A percentile compares a stretch with the other conserved stretches of the same genome.
These are phyloP conservation scores for Cenococcum geophilum DNA, from an alignment of 495 filamentous ascomycete species.

Conservation along the genomic window DNA sequence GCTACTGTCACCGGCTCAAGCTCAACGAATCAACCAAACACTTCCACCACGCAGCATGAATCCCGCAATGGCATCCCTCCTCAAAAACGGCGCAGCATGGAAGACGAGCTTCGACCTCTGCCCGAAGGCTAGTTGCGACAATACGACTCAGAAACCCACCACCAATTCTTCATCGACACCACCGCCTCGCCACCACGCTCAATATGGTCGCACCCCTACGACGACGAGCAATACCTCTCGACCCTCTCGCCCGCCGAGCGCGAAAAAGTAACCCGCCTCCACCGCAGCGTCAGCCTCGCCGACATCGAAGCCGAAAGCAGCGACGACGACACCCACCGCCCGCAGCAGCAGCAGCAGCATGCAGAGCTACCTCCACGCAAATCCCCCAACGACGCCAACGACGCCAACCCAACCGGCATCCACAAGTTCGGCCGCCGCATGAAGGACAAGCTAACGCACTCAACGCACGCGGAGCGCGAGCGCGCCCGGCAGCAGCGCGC, in stretches of 20 bases:
- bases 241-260: constrained; percentile 39
- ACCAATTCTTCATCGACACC: constrained; percentile 51
- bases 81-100: constrained; percentile 43
- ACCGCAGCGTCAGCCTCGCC: constrained; percentile 35
- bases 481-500: constrained; percentile 36
- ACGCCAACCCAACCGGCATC: constrained; percentile 23
- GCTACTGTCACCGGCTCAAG: background rate
- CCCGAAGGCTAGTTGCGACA: constrained; percentile 44
- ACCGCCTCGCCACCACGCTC: constrained; percentile 42
- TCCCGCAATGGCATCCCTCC: constrained; percentile 43
- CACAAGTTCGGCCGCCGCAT: constrained; percentile 43
- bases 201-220: constrained; percentile 50
- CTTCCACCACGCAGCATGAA: background rate
- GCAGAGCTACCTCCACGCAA: constrained; percentile 3
- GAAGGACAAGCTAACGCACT: constrained; percentile 45
- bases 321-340: constrained; percentile 39
- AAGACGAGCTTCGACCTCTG: constrained; percentile 44
- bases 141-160: constrained; percentile 41
- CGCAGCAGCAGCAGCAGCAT: too few species aligned
- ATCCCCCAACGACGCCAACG: constrained; percentile 15
- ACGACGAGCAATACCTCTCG: constrained; percentile 44
- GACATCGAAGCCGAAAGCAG: constrained; percentile 43
- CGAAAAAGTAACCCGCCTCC: constrained; percentile 35
- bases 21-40: background rate
- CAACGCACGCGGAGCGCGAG: constrained; percentile 45